phyloP scores from a whole-genome alignment of 1,284 basidiomycete species.

The Ganoderma lingzhi region DNA sequence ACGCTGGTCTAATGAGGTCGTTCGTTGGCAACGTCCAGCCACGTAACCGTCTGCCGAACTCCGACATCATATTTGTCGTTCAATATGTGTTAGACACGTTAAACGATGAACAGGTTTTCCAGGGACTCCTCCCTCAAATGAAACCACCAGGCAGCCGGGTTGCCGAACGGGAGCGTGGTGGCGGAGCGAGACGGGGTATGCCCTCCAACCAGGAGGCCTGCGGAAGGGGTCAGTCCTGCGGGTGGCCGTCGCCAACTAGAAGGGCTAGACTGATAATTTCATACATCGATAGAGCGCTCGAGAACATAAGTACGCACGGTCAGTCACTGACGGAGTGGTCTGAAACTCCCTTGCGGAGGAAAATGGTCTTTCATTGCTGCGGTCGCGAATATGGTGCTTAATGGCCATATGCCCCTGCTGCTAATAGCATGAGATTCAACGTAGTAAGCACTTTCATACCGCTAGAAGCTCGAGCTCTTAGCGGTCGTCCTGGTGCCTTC shows the following conservation, averaged over 20 bases:
- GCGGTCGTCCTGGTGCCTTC: conserved; percentile 4
- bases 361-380: background rate
- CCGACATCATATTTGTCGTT: background rate
- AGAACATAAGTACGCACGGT: background rate
- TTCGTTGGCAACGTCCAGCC: background rate
- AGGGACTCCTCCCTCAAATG: background rate
- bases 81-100: background rate
- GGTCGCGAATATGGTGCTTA: conserved; percentile 1
- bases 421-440: background rate
- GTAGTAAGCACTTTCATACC: background rate
- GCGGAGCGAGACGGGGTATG: background rate
- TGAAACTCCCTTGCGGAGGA: background rate
- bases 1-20: background rate
- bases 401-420: background rate
- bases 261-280: background rate
- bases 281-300: background rate
- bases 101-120: background rate
- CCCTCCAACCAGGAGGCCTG: too few relatives aligned
- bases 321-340: conserved; percentile 1
- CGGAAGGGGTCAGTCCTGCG: too few relatives aligned
- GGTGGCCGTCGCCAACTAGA: background rate
- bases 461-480: background rate
- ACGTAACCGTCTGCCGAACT: background rate
- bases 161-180: background rate
- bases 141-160: background rate